Conservation (phyloP, 805 yeast genomes). For the Jamesozyma hellenica region DNA sequence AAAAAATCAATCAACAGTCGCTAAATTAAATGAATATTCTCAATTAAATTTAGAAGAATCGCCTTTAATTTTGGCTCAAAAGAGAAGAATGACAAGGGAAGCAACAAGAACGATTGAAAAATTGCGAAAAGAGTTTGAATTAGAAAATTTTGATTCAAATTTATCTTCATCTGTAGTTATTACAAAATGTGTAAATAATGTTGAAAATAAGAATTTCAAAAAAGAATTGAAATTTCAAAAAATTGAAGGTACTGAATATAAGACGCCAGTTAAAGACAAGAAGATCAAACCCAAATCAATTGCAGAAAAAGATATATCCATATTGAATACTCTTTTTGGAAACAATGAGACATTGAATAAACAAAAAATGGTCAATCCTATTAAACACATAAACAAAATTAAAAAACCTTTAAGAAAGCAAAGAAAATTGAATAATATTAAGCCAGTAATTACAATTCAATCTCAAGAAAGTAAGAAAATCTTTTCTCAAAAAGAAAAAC, state of each 20-base stretch:
- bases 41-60: slow-evolving; percentile 13
- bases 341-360: background rate
- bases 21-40: background rate
- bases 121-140: slow-evolving; percentile 9
- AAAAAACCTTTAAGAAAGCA: slow-evolving; percentile 9
- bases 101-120: slow-evolving; percentile 11
- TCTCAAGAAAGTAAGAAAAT: slow-evolving; percentile 8
- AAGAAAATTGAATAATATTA: slow-evolving; percentile 11
- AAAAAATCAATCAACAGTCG: no score
- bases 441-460: slow-evolving; percentile 12
- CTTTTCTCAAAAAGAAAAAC: background rate
- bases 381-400: background rate
- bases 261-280: background rate
- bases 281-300: slow-evolving; percentile 4
- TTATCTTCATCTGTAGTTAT: slow-evolving; percentile 12
- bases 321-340: slow-evolving; percentile 21
- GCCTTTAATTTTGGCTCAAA: slow-evolving; percentile 17
- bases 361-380: background rate
- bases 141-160: slow-evolving; percentile 2
- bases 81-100: slow-evolving; percentile 16
- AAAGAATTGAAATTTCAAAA: background rate
- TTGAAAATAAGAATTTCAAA: slow-evolving; percentile 1
- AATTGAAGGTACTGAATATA: background rate
- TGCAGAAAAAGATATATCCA: slow-evolving; percentile 14
- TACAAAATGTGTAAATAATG: slow-evolving; percentile 6